Percentiles rank a stretch among this genome's conserved stretches.
Conservation (phyloP, 169 alveolate genomes). For the Theileria annulata region DNA sequence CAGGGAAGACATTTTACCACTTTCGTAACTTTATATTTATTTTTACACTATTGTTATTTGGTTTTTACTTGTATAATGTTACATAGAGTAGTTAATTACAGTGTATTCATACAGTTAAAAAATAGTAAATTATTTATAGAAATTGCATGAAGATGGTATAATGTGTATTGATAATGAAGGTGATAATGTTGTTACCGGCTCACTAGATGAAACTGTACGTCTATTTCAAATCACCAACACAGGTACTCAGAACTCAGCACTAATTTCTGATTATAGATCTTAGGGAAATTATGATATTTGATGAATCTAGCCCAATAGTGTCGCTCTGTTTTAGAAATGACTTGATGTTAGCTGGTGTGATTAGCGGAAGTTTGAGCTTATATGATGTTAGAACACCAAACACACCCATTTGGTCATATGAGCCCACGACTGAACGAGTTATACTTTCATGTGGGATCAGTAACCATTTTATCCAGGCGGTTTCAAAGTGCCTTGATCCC, state of each 20-base stretch:
- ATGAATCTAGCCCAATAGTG: constrained; percentile 33
- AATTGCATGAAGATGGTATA: constrained; percentile 68
- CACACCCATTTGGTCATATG: constrained; percentile 64
- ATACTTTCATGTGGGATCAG: constrained; percentile 55
- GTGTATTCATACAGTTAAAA: not conserved
- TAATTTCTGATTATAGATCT: not conserved
- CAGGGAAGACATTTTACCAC: constrained; percentile 10
- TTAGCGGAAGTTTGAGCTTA: constrained; percentile 53
- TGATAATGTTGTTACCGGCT: constrained; percentile 66
- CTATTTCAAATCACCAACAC: constrained; percentile 56
- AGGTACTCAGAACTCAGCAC: constrained; percentile 7
- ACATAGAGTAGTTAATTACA: not conserved
- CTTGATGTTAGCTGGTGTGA: constrained; percentile 30
- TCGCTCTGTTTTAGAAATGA: constrained; percentile 25
- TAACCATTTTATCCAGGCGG: constrained; percentile 56
- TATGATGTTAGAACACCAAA: constrained; percentile 63
- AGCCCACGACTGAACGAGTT: constrained; percentile 9
- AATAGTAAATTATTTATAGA: constrained; percentile 10
- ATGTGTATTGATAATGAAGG: constrained; percentile 56
- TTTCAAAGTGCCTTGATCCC: constrained; percentile 33
- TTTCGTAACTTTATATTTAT: constrained; percentile 20
- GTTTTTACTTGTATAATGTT: too few relatives aligned
- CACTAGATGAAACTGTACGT: constrained; percentile 73
- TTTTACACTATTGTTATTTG: not conserved
- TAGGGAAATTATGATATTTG: constrained; percentile 54